These are phyloP conservation scores for Eustoma russellianum DNA, from an alignment of 257 asterid genomes.

Conservation along the genomic window DNA sequence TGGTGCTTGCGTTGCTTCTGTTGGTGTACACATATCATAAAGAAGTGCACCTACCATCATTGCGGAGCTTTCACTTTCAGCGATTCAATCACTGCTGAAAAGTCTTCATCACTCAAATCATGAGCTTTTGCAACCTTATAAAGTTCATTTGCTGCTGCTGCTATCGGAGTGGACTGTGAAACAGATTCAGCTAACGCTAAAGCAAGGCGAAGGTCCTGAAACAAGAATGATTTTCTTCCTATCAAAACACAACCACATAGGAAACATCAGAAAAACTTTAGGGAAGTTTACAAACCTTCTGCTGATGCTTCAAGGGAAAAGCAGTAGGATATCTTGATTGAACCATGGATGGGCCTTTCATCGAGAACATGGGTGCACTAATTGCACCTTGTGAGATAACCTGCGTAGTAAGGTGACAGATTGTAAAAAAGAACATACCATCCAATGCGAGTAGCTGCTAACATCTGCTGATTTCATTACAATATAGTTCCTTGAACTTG, in stretches of 20 bases:
- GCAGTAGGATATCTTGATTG: slow-evolving; percentile 83
- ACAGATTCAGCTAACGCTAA: slow-evolving; percentile 81
- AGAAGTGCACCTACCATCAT: too few relatives aligned
- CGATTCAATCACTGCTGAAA: slow-evolving; percentile 89
- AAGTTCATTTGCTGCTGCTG: slow-evolving; percentile 88
- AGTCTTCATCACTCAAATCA: slow-evolving; percentile 76
- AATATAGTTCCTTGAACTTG: too few relatives aligned
- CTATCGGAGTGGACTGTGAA: slow-evolving; percentile 77
- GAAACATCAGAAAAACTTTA: not conserved
- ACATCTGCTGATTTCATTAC: too few relatives aligned
- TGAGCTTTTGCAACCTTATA: slow-evolving; percentile 77
- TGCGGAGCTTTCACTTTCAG: slow-evolving; percentile 43
- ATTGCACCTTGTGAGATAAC: slow-evolving; percentile 94
- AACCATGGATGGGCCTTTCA: slow-evolving; percentile 96
- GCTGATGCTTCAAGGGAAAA: slow-evolving; percentile 88
- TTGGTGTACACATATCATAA: not conserved
- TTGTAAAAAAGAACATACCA: too few relatives aligned
- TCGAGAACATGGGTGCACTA: slow-evolving; percentile 79
- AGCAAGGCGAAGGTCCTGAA: slow-evolving; percentile 72
- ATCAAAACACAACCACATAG: not conserved
- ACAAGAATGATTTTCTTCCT: not conserved
- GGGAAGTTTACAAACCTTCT: slow-evolving; percentile 40
- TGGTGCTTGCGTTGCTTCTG: slow-evolving; percentile 1
- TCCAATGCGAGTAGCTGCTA: too few relatives aligned
- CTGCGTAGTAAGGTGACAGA: slow-evolving; percentile 19